Conservation (phyloP, 352 stramenopile genomes). For the Pythium coloratum region DNA sequence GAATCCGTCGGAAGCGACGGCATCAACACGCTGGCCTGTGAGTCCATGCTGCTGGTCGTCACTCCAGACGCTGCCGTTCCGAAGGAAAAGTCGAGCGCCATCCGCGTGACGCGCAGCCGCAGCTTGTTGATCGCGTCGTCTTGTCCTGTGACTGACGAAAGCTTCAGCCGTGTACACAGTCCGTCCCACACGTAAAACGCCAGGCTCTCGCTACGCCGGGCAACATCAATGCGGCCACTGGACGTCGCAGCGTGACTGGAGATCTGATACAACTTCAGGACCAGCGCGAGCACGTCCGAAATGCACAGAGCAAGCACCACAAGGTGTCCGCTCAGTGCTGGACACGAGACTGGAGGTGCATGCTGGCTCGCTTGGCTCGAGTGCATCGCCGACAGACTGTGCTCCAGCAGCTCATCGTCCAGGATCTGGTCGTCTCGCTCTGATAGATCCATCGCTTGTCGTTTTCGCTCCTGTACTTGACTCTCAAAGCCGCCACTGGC, state of each 20-base stretch:
- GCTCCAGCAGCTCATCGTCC: slow-evolving; percentile 8
- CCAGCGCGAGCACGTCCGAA: slow-evolving; percentile 40
- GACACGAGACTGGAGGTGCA: slow-evolving; percentile 17
- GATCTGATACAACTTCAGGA: slow-evolving; percentile 36
- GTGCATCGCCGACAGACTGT: slow-evolving; percentile 12
- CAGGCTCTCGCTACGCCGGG: slow-evolving; percentile 15
- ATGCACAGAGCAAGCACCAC: slow-evolving; percentile 54
- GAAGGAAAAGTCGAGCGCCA: slow-evolving; percentile 60
- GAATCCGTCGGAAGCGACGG: slow-evolving; percentile 15
- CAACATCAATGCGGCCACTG: neutral
- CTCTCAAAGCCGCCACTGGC: neutral
- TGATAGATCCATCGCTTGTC: slow-evolving; percentile 17
- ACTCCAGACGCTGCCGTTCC: slow-evolving; percentile 23
- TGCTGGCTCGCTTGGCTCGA: slow-evolving; percentile 4
- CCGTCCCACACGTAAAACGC: slow-evolving; percentile 37
- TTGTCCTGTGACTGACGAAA: neutral
- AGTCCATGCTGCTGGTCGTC: slow-evolving; percentile 15
- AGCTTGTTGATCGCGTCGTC: slow-evolving; percentile 30
- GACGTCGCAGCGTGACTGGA: slow-evolving; percentile 1
- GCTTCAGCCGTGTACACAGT: slow-evolving; percentile 42
- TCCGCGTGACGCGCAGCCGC: slow-evolving; percentile 39
- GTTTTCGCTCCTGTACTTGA: neutral
- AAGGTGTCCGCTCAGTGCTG: slow-evolving; percentile 24
- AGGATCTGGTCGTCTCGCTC: slow-evolving; percentile 17
- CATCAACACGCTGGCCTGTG: slow-evolving; percentile 20